A percentile compares a stretch with the other conserved stretches of the same genome.
phyloP scores from a whole-genome alignment of 306 rosid species.

The Quercus parvula region DNA sequence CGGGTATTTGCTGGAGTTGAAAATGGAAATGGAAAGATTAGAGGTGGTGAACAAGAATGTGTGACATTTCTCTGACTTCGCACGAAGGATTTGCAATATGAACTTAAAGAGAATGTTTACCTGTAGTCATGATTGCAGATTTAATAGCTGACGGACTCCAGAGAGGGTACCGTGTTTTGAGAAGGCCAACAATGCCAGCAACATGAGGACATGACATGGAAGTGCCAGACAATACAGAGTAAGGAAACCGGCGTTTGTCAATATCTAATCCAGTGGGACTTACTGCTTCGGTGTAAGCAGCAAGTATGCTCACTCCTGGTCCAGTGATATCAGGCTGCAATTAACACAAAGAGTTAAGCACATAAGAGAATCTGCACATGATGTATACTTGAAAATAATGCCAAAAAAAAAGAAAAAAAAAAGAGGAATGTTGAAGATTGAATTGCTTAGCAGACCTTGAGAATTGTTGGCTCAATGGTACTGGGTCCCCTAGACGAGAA shows the following conservation, averaged over 20 bases:
- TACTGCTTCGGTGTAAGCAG: constrained; percentile 18
- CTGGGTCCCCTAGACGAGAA: constrained; percentile 84
- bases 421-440: not conserved
- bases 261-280: constrained; percentile 12
- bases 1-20: constrained; percentile 31
- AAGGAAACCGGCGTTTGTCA: constrained; percentile 38
- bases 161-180: constrained; percentile 46
- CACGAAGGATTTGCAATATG: not conserved
- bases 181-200: constrained; percentile 49
- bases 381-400: not conserved
- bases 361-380: not conserved
- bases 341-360: not conserved
- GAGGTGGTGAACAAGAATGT: not conserved
- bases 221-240: constrained; percentile 31
- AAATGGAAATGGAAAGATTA: not conserved
- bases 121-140: constrained; percentile 72
- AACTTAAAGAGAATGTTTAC: constrained; percentile 13
- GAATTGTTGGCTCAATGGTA: constrained; percentile 31
- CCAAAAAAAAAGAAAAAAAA: not conserved
- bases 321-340: constrained; percentile 62
- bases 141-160: constrained; percentile 71
- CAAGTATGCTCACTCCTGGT: constrained; percentile 52
- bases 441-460: constrained; percentile 46
- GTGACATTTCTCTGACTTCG: not conserved
- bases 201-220: constrained; percentile 72